Evolutionary conservation across 192 early-diverging fungal species (phyloP).

Genomic region (Borealophlyctis nickersoniae): DNA sequence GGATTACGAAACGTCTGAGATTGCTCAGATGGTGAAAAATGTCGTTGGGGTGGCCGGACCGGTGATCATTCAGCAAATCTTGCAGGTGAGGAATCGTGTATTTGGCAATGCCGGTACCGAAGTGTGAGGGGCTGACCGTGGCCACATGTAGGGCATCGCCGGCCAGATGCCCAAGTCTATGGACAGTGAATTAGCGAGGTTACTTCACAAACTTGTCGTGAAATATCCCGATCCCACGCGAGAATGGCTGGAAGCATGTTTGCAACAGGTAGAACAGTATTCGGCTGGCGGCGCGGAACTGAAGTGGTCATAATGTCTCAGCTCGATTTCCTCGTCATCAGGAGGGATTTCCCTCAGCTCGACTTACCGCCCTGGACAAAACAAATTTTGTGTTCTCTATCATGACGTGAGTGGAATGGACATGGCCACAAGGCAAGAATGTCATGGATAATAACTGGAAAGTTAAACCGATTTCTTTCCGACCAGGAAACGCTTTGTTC

Average conservation of each 20-base stretch:
- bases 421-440: no score
- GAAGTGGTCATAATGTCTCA: no score
- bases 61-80: neutral
- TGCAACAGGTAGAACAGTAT: slow-evolving; percentile 16
- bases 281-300: no score
- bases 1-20: neutral
- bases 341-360: no score
- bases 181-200: slow-evolving; percentile 12
- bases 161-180: slow-evolving; percentile 18
- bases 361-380: no score
- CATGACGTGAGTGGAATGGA: no score
- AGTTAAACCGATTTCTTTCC: no score
- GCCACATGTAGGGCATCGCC: slow-evolving; percentile 10
- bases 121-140: neutral
- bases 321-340: no score
- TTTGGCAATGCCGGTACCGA: neutral
- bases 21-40: neutral
- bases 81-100: slow-evolving; percentile 8
- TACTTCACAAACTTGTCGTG: slow-evolving; percentile 16
- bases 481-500: slow-evolving; percentile 16
- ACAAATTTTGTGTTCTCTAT: no score
- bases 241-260: slow-evolving; percentile 8
- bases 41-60: neutral
- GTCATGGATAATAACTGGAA: no score
- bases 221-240: slow-evolving; percentile 24